Conservation (phyloP, 352 stramenopile genomes). For the Blastocystis sp. region DNA sequence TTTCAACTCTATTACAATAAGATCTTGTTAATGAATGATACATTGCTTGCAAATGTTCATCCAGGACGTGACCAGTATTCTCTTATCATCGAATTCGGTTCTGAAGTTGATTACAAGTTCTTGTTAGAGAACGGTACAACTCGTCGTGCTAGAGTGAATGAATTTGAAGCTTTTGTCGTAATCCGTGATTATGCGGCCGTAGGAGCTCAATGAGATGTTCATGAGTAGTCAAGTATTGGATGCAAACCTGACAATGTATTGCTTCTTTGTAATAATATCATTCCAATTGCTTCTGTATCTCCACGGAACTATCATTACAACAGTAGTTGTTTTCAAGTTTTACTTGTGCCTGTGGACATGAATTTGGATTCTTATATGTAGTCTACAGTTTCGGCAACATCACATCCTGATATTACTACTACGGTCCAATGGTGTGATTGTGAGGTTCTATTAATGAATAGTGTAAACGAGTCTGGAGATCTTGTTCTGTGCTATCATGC, state of each 20-base stretch:
- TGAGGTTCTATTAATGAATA: background rate
- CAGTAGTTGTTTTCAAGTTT: background rate
- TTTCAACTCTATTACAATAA: constrained; percentile 53
- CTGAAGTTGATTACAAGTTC: constrained; percentile 45
- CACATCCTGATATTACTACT: background rate
- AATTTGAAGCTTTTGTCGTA: background rate
- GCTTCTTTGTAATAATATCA: constrained; percentile 10
- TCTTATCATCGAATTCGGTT: constrained; percentile 29
- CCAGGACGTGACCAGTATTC: background rate
- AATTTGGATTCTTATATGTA: background rate
- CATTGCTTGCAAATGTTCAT: constrained; percentile 1
- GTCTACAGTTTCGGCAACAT: background rate
- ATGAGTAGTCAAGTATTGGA: constrained; percentile 8
- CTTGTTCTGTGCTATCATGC: constrained; percentile 12
- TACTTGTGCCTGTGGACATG: background rate
- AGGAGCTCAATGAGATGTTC: background rate
- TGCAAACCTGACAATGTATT: background rate
- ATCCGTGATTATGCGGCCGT: constrained; percentile 25
- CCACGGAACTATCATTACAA: background rate
- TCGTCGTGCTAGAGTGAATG: constrained; percentile 27
- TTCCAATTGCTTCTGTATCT: constrained; percentile 14
- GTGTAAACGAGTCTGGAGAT: background rate
- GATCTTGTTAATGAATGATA: constrained; percentile 36
- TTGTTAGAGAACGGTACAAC: constrained; percentile 37
- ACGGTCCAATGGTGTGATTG: background rate